Evolutionary conservation across 257 asterid genomes (phyloP).

Genomic region (Fraxinus quadrangulata): DNA sequence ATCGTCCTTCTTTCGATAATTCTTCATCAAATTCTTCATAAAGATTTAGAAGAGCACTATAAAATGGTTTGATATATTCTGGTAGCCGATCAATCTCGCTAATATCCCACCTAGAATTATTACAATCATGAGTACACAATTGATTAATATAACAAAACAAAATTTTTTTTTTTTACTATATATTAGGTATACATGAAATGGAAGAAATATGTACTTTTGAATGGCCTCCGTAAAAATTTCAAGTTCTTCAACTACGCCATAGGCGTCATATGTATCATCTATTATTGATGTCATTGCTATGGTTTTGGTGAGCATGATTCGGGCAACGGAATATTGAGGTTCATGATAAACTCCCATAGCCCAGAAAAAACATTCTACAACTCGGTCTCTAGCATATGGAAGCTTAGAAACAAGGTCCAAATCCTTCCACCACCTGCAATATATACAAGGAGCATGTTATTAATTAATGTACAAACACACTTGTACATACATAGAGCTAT

Average conservation of each 20-base stretch:
- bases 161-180: not conserved
- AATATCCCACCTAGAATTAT: not conserved
- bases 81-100: not conserved
- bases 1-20: not conserved
- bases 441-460: not conserved
- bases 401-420: conserved; percentile 3
- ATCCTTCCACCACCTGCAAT: not conserved
- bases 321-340: not conserved
- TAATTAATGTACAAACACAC: not conserved
- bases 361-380: not conserved
- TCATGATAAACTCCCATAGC: conserved; percentile 1
- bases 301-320: conserved; percentile 1
- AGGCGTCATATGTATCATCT: not conserved
- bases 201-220: not conserved
- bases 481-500: not conserved
- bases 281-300: not conserved
- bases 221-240: not conserved
- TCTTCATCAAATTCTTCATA: not conserved
- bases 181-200: not conserved
- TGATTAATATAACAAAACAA: not conserved
- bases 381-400: not conserved
- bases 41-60: not conserved
- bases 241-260: not conserved
- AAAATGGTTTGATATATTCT: not conserved
- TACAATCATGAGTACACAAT: not conserved